phyloP scores from a whole-genome alignment of 495 filamentous ascomycete species.

The Podospora bellae-mahoneyi region DNA sequence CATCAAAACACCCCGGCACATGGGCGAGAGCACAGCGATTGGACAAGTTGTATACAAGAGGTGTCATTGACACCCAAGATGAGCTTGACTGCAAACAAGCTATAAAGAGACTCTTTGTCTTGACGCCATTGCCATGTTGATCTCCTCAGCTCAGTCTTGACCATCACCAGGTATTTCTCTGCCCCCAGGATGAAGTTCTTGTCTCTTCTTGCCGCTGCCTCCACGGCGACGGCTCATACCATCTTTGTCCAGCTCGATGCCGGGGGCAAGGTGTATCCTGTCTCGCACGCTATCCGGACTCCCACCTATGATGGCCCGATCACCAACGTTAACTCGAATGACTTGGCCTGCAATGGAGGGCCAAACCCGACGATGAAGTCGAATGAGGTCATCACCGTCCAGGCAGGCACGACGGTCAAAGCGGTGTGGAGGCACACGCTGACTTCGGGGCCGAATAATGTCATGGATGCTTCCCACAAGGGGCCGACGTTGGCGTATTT shows the following conservation, averaged over 20 bases:
- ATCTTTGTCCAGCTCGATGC: conserved; percentile 54
- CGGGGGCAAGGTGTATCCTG: conserved; percentile 35
- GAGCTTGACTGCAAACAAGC: background rate
- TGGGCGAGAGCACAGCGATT: conserved; percentile 10
- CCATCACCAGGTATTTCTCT: background rate
- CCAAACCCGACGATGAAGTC: conserved; percentile 51
- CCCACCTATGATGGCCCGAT: conserved; percentile 49
- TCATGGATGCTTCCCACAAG: conserved; percentile 50
- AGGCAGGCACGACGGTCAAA: conserved; percentile 47
- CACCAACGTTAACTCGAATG: conserved; percentile 48
- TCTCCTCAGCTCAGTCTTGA: background rate
- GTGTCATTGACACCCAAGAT: background rate
- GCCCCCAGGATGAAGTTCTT: conserved; percentile 27
- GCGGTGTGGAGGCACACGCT: conserved; percentile 51
- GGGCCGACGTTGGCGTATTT: conserved; percentile 50
- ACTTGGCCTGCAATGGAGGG: conserved; percentile 55
- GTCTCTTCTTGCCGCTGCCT: conserved; percentile 31
- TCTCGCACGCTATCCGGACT: conserved; percentile 37
- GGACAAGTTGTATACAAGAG: background rate
- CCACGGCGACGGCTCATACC: conserved; percentile 49
- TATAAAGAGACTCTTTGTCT: background rate
- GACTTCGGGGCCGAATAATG: conserved; percentile 43
- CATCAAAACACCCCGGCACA: conserved; percentile 12
- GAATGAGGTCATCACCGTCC: conserved; percentile 45
- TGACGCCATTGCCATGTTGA: background rate